Conservation (phyloP, 306 rosid genomes). For the Trifolium pratense region DNA sequence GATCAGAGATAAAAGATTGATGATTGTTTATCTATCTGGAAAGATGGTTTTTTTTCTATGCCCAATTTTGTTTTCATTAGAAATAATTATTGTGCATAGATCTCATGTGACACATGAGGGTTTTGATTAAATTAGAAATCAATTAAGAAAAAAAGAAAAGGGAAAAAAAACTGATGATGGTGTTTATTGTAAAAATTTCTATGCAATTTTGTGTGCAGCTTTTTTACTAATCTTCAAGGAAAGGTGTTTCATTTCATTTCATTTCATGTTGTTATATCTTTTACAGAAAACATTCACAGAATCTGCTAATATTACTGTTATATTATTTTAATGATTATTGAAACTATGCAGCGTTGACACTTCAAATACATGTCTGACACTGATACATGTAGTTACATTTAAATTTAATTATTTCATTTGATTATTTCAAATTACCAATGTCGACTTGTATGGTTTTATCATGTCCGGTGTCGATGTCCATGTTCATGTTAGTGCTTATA, state of each 20-base stretch:
- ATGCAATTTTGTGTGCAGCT: slow-evolving; percentile 51
- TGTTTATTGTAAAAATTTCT: slow-evolving; percentile 39
- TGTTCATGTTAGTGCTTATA: neutral
- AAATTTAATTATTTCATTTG: no score
- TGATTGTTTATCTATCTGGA: slow-evolving; percentile 15
- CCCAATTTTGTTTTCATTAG: slow-evolving; percentile 38
- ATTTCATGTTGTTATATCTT: slow-evolving; percentile 2
- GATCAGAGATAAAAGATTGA: slow-evolving; percentile 56
- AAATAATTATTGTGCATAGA: slow-evolving; percentile 51
- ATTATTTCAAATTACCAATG: no score
- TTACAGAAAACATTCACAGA: neutral
- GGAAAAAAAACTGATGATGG: slow-evolving; percentile 35
- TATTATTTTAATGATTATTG: neutral
- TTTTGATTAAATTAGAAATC: slow-evolving; percentile 40
- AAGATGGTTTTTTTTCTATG: slow-evolving; percentile 40
- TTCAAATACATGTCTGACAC: no score
- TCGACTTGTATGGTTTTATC: no score
- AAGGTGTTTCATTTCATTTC: slow-evolving; percentile 34
- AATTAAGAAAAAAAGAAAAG: slow-evolving; percentile 2
- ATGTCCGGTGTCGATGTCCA: no score
- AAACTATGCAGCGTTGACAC: no score
- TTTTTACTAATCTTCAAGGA: slow-evolving; percentile 36
- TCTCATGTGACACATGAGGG: slow-evolving; percentile 26
- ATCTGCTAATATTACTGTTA: neutral
- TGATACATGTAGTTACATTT: no score